Conservation (phyloP, 1,139 yeast species). For the Hemisphaericaspora lyxosophila region DNA sequence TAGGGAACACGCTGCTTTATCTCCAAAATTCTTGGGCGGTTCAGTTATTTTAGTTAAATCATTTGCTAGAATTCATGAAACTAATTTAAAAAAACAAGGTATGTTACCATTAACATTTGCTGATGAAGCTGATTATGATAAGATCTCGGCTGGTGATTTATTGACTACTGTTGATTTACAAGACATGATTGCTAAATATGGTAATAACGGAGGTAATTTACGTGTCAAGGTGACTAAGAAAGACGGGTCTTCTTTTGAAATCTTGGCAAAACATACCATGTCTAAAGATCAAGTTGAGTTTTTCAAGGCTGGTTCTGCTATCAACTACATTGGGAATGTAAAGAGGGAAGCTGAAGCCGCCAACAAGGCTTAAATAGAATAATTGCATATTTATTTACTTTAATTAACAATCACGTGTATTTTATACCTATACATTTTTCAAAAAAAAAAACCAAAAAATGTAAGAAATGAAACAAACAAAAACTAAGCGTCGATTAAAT, state of each 20-base stretch:
- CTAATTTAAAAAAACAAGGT: conserved; percentile 94
- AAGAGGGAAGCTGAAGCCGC: conserved; percentile 26
- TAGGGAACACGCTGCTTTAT: conserved; percentile 96
- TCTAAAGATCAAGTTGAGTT: conserved; percentile 93
- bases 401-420: conserved; percentile 2
- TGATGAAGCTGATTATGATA: conserved; percentile 84
- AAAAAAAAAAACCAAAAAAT: too few relatives aligned
- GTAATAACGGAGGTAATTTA: conserved; percentile 82
- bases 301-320: conserved; percentile 97
- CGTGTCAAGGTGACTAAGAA: conserved; percentile 71
- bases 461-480: too few relatives aligned
- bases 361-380: background rate
- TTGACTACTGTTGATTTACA: conserved; percentile 74
- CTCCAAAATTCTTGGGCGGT: conserved; percentile 94
- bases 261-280: conserved; percentile 90
- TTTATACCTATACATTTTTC: conserved; percentile 1
- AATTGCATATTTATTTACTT: background rate
- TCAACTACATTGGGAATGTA: conserved; percentile 81
- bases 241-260: conserved; percentile 67
- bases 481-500: conserved; percentile 54
- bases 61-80: conserved; percentile 86
- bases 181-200: conserved; percentile 78
- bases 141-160: conserved; percentile 70
- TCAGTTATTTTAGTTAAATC: conserved; percentile 85
- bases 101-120: conserved; percentile 92